These are phyloP conservation scores for Pestalotiopsis sp. DNA, from an alignment of 2,329 filamentous ascomycete species.

Conservation along the genomic window DNA sequence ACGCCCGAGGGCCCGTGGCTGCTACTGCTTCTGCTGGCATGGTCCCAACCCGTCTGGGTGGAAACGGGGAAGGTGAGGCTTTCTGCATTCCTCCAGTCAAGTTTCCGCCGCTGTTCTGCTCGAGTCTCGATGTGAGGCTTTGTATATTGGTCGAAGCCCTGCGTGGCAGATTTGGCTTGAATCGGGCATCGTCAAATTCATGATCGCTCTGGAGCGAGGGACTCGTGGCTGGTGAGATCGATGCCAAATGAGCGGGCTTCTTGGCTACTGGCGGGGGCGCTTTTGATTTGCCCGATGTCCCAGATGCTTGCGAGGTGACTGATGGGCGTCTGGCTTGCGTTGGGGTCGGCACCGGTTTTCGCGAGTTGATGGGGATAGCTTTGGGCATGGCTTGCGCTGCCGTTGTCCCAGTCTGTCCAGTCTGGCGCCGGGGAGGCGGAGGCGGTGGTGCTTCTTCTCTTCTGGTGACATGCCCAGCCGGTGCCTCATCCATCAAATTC, in stretches of 20 bases:
- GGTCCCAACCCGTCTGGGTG: slow-evolving; percentile 11
- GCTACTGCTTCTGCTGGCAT: neutral
- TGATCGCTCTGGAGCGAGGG: slow-evolving; percentile 19
- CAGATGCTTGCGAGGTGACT: slow-evolving; percentile 22
- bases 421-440: slow-evolving; percentile 36
- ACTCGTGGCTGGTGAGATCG: slow-evolving; percentile 30
- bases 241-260: slow-evolving; percentile 60
- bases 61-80: slow-evolving; percentile 14
- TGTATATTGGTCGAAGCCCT: slow-evolving; percentile 28
- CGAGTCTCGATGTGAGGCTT: slow-evolving; percentile 29
- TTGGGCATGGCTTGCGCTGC: slow-evolving; percentile 17
- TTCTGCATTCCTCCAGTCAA: slow-evolving; percentile 31
- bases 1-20: neutral
- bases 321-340: slow-evolving; percentile 19
- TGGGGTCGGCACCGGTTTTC: slow-evolving; percentile 14
- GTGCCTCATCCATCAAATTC: slow-evolving; percentile 43
- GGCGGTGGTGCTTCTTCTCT: slow-evolving; percentile 44
- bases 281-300: slow-evolving; percentile 25
- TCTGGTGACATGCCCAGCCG: slow-evolving; percentile 24
- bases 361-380: slow-evolving; percentile 30
- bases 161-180: slow-evolving; percentile 26
- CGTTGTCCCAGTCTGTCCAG: slow-evolving; percentile 18
- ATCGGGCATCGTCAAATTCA: slow-evolving; percentile 21
- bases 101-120: slow-evolving; percentile 22
- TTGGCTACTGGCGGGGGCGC: slow-evolving; percentile 53